Conservation (phyloP, 306 rosid genomes). For the Casuarina equisetifolia region DNA sequence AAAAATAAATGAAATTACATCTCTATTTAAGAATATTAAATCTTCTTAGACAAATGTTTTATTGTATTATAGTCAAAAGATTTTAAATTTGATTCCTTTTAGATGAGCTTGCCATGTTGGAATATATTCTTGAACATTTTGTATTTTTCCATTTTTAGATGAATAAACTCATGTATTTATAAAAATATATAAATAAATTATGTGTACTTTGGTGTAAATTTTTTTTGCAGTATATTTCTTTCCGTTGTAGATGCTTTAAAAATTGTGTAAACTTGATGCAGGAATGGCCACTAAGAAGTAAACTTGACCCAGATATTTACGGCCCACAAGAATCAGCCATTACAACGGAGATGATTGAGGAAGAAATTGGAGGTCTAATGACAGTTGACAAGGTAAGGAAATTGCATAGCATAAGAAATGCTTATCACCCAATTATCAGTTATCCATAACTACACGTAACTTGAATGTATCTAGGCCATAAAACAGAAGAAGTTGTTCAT, state of each 20-base stretch:
- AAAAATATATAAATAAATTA: no score
- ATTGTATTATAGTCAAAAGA: no score
- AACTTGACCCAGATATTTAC: slow-evolving; percentile 42
- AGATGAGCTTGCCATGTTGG: no score
- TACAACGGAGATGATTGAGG: slow-evolving; percentile 44
- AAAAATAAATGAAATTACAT: no score
- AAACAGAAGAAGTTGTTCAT: slow-evolving; percentile 48
- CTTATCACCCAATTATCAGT: neutral
- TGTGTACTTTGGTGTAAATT: neutral
- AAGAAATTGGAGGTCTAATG: slow-evolving; percentile 40
- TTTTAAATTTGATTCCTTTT: no score
- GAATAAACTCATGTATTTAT: neutral
- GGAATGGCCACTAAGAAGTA: slow-evolving; percentile 68
- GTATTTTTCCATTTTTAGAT: neutral
- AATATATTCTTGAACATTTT: no score
- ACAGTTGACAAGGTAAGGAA: slow-evolving; percentile 42
- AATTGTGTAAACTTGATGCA: neutral
- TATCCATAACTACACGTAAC: neutral
- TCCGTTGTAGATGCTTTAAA: neutral
- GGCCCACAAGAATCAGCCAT: slow-evolving; percentile 50
- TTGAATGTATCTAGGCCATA: slow-evolving; percentile 36
- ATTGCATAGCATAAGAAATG: neutral
- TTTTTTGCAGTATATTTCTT: neutral
- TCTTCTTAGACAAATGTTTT: no score
- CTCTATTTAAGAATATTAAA: no score